phyloP scores from a whole-genome alignment of 805 yeast genomes.

The Cyberlindnera mrakii region DNA sequence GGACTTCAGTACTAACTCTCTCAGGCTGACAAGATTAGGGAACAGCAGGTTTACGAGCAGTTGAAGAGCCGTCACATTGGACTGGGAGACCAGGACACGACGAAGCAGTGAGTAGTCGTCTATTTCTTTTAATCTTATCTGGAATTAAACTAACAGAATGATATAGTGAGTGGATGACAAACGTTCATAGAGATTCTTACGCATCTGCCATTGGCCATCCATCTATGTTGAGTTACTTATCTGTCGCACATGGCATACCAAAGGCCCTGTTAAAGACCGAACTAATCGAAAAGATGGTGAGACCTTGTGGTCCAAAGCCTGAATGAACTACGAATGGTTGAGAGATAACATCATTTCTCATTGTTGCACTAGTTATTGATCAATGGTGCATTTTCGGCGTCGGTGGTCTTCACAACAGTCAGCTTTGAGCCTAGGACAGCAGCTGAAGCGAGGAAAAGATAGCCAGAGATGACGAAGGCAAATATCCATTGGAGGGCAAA shows the following conservation, averaged over 20 bases:
- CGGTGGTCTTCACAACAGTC: conserved; percentile 7
- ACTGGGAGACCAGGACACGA: conserved; percentile 68
- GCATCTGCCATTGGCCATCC: conserved; percentile 58
- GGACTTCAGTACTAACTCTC: neutral
- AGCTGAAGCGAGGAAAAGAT: conserved; percentile 46
- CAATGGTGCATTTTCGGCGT: conserved; percentile 33
- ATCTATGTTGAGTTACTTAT: conserved; percentile 43
- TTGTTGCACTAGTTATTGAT: conserved; percentile 18
- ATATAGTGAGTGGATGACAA: conserved; percentile 54
- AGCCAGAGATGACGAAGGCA: conserved; percentile 59
- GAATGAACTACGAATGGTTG: neutral
- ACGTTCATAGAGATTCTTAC: conserved; percentile 61
- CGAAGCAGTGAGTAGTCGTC: conserved; percentile 32
- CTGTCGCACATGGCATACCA: conserved; percentile 47
- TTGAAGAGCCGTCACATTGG: conserved; percentile 64
- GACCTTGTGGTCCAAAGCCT: conserved; percentile 23
- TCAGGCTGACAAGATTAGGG: conserved; percentile 62
- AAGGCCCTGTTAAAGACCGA: conserved; percentile 25
- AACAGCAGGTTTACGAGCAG: conserved; percentile 48
- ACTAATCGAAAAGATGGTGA: conserved; percentile 35
- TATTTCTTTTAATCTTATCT: neutral
- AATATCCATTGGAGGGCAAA: conserved; percentile 85
- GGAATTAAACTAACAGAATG: neutral
- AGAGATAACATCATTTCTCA: neutral
- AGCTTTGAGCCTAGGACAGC: conserved; percentile 37